Conservation (phyloP, 2,329 filamentous ascomycete species). For the Biscogniauxia sp. region DNA sequence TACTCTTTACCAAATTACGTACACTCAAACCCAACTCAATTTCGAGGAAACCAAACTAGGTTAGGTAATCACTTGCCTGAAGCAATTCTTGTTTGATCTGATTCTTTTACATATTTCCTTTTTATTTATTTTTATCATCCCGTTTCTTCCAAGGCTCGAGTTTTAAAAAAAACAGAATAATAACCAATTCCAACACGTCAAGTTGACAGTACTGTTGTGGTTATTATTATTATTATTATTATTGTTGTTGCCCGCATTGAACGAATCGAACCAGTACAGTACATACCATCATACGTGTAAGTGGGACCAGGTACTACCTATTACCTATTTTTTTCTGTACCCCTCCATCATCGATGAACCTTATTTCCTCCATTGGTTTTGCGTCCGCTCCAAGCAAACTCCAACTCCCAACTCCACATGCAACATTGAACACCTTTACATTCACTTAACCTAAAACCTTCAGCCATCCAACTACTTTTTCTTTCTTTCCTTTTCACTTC, state of each 20-base stretch:
- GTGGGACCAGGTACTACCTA: slow-evolving; percentile 7
- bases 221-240: too few relatives aligned
- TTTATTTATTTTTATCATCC: not conserved
- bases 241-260: too few relatives aligned
- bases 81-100: not conserved
- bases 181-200: too few relatives aligned
- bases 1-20: not conserved
- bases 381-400: not conserved
- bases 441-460: not conserved
- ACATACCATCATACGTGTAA: slow-evolving; percentile 17
- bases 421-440: too few relatives aligned
- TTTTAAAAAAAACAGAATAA: too few relatives aligned
- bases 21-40: not conserved
- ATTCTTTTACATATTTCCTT: too few relatives aligned
- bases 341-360: slow-evolving; percentile 13
- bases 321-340: slow-evolving; percentile 7
- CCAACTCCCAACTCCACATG: too few relatives aligned
- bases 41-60: not conserved
- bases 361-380: slow-evolving; percentile 5
- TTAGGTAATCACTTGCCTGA: not conserved
- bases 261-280: too few relatives aligned
- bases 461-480: not conserved
- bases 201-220: too few relatives aligned
- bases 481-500: not conserved
- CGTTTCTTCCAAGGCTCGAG: too few relatives aligned